phyloP scores from a whole-genome alignment of 1,284 basidiomycete species.

The Puccinia novopanici region DNA sequence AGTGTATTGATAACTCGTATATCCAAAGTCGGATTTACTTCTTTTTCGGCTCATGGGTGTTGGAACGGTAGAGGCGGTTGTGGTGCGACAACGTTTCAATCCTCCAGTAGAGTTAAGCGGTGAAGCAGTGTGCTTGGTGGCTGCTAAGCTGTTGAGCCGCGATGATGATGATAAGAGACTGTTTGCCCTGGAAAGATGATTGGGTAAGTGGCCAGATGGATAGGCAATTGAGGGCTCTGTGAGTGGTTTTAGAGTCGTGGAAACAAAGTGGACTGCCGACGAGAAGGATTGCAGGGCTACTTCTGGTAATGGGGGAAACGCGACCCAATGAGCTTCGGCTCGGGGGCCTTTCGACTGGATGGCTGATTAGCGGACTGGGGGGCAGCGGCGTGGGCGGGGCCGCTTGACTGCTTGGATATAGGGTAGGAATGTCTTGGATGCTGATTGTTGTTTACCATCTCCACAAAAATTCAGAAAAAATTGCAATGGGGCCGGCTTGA shows the following conservation, averaged over 20 bases:
- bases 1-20: not conserved
- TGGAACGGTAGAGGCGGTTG: slow-evolving; percentile 11
- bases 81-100: slow-evolving; percentile 41
- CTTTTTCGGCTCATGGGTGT: slow-evolving; percentile 36
- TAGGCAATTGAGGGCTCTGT: slow-evolving; percentile 38
- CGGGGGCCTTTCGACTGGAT: not conserved
- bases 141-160: not conserved
- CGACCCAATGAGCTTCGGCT: slow-evolving; percentile 29
- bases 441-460: slow-evolving; percentile 3
- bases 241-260: slow-evolving; percentile 35
- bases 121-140: not conserved
- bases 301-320: slow-evolving; percentile 40
- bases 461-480: too few species aligned
- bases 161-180: slow-evolving; percentile 27
- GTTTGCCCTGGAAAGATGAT: slow-evolving; percentile 33
- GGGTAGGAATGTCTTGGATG: not conserved
- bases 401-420: slow-evolving; percentile 7
- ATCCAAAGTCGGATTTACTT: slow-evolving; percentile 43
- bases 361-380: not conserved
- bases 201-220: slow-evolving; percentile 20
- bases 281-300: slow-evolving; percentile 18
- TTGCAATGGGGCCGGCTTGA: too few species aligned
- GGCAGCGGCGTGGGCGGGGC: not conserved
- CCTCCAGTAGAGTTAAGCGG: slow-evolving; percentile 9
- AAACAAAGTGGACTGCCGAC: slow-evolving; percentile 46